Base-by-base conservation (phyloP, 176 grass and related monocot genomes). In the Rhipidocladum racemiflorum region DNA sequence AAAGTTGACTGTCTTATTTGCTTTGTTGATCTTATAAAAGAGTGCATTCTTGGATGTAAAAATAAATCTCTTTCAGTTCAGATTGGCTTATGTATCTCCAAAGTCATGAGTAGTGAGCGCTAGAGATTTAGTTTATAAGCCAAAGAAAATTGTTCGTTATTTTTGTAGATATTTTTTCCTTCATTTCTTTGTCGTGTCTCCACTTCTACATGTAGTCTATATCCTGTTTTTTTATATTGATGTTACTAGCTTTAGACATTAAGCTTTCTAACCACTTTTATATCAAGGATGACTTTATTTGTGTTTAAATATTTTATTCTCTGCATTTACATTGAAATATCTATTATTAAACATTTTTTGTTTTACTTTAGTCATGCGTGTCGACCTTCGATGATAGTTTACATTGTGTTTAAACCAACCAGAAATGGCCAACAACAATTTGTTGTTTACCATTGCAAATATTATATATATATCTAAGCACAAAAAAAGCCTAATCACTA, bases 71-170 rank as follows among this genome's bases (percentile, higher is more conserved):
- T 84, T 87, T 83, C 90, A 98, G 96, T 98, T 98, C 86, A 90
- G 96, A 72, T 44, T 98, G 65, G 92, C 96, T 79, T 98, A 95
- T 90, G 88, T 98, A 79, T 92, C 95, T 72, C 95, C 95, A 49
- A 89, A 98, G 75, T 95, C 95, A 29, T 90, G 92, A 77, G 95
- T 95, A 57, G 90, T 98, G 45, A 92, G 92, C 59, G 90, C 92
- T 63, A 90, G 95, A 80, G 95, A 98, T 84, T 83, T 98, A 81
- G 95, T 98, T 80, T 87, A 91, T 6, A 77, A 91, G n/a, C 95
- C 90, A 72, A 93, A 78, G 67, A 95, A 93, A 95, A 91, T 87
- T 84, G 71, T 85, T 40, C 73, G 88, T 90, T 98, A 98, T 87
- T 82, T 98, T 48, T 61, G 55, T 79, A 88, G 95, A 77, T 93